These are phyloP conservation scores for Chrysoporthe puriensis DNA, from an alignment of 2,329 filamentous ascomycete species.

Conservation along the genomic window DNA sequence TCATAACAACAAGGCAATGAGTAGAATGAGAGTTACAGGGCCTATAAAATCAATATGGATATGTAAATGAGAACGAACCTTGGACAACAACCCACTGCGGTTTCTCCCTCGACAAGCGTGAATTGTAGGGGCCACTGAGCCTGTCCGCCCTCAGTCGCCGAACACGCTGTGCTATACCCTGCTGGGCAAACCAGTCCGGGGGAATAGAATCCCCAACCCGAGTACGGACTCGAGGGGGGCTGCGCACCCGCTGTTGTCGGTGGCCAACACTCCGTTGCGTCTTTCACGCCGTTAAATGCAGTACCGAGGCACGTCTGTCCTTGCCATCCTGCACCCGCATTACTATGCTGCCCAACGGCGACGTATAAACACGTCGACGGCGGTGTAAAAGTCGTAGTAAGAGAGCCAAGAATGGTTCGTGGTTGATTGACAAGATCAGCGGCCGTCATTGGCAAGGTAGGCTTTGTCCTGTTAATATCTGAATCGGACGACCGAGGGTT, in stretches of 20 bases:
- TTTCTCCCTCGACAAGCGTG: constrained; percentile 3
- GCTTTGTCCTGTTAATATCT: neutral
- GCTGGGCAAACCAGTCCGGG: constrained; percentile 11
- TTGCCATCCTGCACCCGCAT: neutral
- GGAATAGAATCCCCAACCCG: constrained; percentile 15
- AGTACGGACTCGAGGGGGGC: neutral
- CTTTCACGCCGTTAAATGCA: neutral
- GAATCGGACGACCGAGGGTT: neutral
- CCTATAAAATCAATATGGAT: neutral
- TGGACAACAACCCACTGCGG: constrained; percentile 15
- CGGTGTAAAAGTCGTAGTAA: constrained; percentile 11
- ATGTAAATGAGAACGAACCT: neutral
- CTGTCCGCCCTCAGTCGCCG: neutral
- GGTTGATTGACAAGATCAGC: constrained; percentile 1
- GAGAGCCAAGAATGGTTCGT: constrained; percentile 10
- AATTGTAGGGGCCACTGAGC: constrained; percentile 13
- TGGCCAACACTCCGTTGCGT: constrained; percentile 11
- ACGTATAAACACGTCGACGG: constrained; percentile 5
- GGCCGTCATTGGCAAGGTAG: neutral
- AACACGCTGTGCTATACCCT: constrained; percentile 4
- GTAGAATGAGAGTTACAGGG: neutral
- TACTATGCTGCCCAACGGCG: neutral
- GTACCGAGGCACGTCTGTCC: constrained; percentile 1
- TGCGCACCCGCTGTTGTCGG: constrained; percentile 6
- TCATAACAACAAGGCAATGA: neutral